Percentiles rank a stretch among this genome's conserved stretches.
These are phyloP conservation scores for Sporothrix sp. DNA, from an alignment of 2,329 filamentous ascomycete species.

Conservation along the genomic window DNA sequence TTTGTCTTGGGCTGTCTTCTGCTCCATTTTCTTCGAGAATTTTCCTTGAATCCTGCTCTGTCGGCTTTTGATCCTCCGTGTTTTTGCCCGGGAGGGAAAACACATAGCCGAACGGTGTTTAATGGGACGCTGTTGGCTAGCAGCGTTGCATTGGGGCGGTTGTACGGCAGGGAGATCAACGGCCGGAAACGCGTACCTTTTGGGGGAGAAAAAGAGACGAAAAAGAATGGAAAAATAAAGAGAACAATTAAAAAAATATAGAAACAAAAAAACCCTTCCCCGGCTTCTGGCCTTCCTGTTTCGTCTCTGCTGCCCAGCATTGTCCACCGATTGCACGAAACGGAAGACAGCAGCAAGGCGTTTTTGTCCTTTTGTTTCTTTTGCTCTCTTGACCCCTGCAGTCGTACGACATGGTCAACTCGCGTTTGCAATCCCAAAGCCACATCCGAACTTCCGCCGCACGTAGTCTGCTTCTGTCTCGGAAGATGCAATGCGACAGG, in stretches of 20 bases:
- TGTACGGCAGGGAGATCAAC: neutral
- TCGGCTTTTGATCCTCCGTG: no score
- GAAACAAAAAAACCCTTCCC: neutral
- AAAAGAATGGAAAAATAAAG: neutral
- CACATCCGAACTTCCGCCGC: no score
- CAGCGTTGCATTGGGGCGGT: neutral
- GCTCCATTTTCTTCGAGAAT: no score
- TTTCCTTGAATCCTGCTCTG: no score
- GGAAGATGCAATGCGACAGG: no score
- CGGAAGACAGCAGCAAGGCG: neutral
- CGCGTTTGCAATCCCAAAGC: no score
- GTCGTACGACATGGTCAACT: no score
- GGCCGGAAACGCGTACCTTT: no score
- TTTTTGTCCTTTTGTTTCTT: neutral
- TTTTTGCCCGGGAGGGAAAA: neutral
- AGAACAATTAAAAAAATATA: neutral
- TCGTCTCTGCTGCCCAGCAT: no score
- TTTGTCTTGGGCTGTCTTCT: neutral
- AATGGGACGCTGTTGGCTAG: slow-evolving; percentile 2
- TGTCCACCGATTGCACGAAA: neutral
- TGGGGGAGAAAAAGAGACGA: neutral
- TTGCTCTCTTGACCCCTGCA: neutral
- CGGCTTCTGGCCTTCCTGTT: neutral
- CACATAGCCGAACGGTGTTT: neutral
- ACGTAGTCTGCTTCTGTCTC: no score